phyloP scores from a whole-genome alignment of 106 monocot species.

The Vanilla planifolia region DNA sequence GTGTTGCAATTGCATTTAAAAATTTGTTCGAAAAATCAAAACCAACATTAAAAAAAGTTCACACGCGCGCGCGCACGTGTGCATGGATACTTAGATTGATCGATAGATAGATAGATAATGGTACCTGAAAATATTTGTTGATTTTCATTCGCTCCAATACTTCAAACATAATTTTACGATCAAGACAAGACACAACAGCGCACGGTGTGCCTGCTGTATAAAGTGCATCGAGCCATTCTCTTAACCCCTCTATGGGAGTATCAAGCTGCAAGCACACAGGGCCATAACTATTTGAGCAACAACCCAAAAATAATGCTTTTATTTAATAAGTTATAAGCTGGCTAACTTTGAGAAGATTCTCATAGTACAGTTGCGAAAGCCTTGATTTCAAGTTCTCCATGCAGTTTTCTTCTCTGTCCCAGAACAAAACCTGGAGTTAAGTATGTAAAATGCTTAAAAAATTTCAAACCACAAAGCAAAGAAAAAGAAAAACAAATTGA shows the following conservation, averaged over 20 bases:
- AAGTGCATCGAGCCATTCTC: conserved; percentile 87
- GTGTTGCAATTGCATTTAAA: no score
- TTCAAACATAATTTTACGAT: conserved; percentile 73
- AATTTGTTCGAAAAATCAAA: no score
- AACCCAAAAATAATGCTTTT: conserved; percentile 1
- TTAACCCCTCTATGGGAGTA: conserved; percentile 69
- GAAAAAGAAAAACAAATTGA: conserved; percentile 3
- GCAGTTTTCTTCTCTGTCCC: conserved; percentile 49
- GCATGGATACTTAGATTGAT: no score
- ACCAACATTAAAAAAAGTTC: no score
- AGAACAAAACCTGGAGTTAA: conserved; percentile 61
- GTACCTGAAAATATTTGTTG: conserved; percentile 82
- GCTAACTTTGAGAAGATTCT: conserved; percentile 72
- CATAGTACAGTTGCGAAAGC: conserved; percentile 66
- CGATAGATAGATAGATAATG: no score
- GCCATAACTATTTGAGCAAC: background rate
- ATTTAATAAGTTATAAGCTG: background rate
- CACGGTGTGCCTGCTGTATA: conserved; percentile 83
- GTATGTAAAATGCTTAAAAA: background rate
- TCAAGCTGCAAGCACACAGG: conserved; percentile 47
- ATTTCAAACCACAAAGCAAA: background rate
- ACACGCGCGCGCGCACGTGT: no score
- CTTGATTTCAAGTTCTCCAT: conserved; percentile 83
- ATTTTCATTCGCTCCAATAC: conserved; percentile 64
- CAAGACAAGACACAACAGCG: conserved; percentile 87